Percentiles rank a stretch among this genome's conserved stretches.
Conservation (phyloP, 345 rosid species). For the Nasturtium officinale region DNA sequence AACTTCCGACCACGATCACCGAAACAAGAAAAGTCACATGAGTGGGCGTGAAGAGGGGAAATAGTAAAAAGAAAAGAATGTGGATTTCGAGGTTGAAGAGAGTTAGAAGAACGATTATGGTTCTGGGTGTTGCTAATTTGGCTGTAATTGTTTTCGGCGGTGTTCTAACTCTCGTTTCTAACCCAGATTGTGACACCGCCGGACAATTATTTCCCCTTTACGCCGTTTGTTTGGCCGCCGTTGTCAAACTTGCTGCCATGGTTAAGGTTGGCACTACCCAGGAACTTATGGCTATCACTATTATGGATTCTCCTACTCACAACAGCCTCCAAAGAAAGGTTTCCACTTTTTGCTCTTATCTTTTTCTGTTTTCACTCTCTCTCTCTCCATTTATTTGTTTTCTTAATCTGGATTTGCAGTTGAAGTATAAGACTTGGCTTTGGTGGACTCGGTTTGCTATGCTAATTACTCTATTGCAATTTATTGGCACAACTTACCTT, state of each 20-base stretch:
- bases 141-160: constrained; percentile 56
- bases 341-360: neutral
- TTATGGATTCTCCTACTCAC: constrained; percentile 58
- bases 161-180: constrained; percentile 42
- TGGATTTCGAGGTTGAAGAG: constrained; percentile 49
- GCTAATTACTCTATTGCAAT: constrained; percentile 65
- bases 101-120: constrained; percentile 51
- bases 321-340: constrained; percentile 67
- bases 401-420: constrained; percentile 44
- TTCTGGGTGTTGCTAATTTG: constrained; percentile 56
- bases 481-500: constrained; percentile 65
- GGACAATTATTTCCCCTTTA: constrained; percentile 41
- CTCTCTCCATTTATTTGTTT: neutral
- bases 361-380: neutral
- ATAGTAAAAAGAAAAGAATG: constrained; percentile 20
- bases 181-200: constrained; percentile 46
- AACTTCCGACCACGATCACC: constrained; percentile 16
- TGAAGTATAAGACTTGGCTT: constrained; percentile 79
- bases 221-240: constrained; percentile 57
- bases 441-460: constrained; percentile 75
- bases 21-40: neutral
- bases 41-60: neutral
- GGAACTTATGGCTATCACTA: constrained; percentile 61
- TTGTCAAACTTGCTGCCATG: constrained; percentile 57
- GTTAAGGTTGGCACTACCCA: constrained; percentile 63